Conservation (phyloP, 768 basidiomycete genomes). For the Lactifluus volemus region DNA sequence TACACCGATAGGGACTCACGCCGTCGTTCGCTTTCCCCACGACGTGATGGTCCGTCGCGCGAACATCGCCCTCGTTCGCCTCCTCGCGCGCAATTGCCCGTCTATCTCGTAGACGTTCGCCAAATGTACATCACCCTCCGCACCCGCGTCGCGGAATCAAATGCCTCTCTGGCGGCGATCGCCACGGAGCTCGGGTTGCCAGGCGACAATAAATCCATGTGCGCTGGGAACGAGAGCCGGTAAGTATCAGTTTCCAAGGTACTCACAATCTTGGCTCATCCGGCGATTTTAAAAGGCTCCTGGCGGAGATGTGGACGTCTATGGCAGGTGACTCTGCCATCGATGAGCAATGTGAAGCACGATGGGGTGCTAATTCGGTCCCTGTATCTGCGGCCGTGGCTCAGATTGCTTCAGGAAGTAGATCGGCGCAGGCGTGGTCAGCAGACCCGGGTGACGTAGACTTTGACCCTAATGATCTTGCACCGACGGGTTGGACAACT, state of each 20-base stretch:
- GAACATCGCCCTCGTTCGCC: slow-evolving; percentile 5
- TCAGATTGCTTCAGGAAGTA: neutral
- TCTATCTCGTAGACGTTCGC: slow-evolving; percentile 13
- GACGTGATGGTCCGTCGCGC: neutral
- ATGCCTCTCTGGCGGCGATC: neutral
- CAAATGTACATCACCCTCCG: slow-evolving; percentile 15
- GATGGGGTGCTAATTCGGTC: slow-evolving; percentile 1
- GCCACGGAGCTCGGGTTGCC: slow-evolving; percentile 12
- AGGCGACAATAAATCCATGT: slow-evolving; percentile 8
- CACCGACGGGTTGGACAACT: neutral
- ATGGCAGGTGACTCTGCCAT: slow-evolving; percentile 17
- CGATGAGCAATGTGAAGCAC: slow-evolving; percentile 13
- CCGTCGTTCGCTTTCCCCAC: slow-evolving; percentile 16
- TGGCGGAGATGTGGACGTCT: slow-evolving; percentile 18
- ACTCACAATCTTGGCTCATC: neutral
- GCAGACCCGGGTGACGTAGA: neutral
- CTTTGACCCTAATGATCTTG: slow-evolving; percentile 18
- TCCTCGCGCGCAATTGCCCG: neutral
- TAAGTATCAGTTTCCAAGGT: neutral
- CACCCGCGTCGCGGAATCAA: neutral
- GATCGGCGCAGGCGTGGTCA: neutral
- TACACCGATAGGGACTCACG: neutral
- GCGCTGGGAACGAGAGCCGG: slow-evolving; percentile 20
- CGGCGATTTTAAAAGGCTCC: neutral
- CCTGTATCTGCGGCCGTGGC: neutral